phyloP scores from a whole-genome alignment of 768 basidiomycete genomes.

The Suillus ampliporus region DNA sequence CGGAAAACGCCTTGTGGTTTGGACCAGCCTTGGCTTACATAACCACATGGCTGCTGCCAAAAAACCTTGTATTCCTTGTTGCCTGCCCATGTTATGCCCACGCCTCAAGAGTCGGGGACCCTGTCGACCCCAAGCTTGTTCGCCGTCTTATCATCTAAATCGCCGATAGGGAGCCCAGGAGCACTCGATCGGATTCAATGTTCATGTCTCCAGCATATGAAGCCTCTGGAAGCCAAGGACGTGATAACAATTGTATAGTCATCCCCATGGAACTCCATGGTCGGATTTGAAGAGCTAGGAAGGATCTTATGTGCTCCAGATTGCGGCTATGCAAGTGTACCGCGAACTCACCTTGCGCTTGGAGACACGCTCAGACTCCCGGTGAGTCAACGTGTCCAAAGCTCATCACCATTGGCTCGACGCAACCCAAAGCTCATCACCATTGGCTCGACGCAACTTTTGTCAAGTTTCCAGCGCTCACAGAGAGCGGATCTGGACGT shows the following conservation, averaged over 20 bases:
- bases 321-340: neutral
- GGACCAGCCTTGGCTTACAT: too few relatives aligned
- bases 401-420: too few relatives aligned
- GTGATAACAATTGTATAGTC: neutral
- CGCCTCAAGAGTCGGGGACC: too few relatives aligned
- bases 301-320: too few relatives aligned
- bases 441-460: too few relatives aligned
- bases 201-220: neutral
- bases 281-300: neutral
- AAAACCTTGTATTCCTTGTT: too few relatives aligned
- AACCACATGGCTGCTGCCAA: too few relatives aligned
- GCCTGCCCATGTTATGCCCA: too few relatives aligned
- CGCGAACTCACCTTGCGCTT: neutral
- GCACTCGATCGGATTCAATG: neutral
- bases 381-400: neutral
- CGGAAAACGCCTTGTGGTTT: too few relatives aligned
- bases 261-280: neutral
- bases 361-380: neutral
- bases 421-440: too few relatives aligned
- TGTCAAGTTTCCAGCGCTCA: too few relatives aligned
- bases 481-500: too few relatives aligned
- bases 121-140: neutral
- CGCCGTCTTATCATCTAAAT: neutral
- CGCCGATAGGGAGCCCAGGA: neutral
- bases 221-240: neutral